These are phyloP conservation scores for Yamadazyma diddensiae DNA, from an alignment of 1,139 yeast species.

Conservation along the genomic window DNA sequence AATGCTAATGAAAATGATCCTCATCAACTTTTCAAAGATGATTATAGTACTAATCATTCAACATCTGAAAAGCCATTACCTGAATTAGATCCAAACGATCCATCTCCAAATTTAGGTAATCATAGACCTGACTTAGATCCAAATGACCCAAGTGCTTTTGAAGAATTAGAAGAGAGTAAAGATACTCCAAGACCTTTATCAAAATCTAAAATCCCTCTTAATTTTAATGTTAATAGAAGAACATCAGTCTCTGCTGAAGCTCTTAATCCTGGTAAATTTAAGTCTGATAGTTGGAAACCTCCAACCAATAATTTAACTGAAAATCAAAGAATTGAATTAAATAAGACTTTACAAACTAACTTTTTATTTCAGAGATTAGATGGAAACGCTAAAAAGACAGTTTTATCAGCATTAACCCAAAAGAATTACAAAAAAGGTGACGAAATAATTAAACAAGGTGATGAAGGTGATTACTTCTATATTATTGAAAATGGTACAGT, in stretches of 20 bases:
- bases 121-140: conserved; percentile 9
- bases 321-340: conserved; percentile 66
- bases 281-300: conserved; percentile 69
- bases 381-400: conserved; percentile 71
- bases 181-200: conserved; percentile 18
- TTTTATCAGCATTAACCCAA: conserved; percentile 77
- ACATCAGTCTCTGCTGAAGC: conserved; percentile 87
- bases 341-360: conserved; percentile 70
- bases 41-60: conserved; percentile 38
- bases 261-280: conserved; percentile 52
- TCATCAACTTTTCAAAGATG: conserved; percentile 47
- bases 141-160: conserved; percentile 7
- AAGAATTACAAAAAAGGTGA: conserved; percentile 58
- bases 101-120: conserved; percentile 14
- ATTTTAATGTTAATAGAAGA: conserved; percentile 79
- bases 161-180: conserved; percentile 11
- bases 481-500: conserved; percentile 84
- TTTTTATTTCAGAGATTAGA: conserved; percentile 78
- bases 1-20: conserved; percentile 56
- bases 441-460: conserved; percentile 87
- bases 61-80: conserved; percentile 19
- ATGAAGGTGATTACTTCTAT: conserved; percentile 93
- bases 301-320: conserved; percentile 63
- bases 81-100: conserved; percentile 22
- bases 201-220: conserved; percentile 41